Base-by-base conservation (phyloP, 163 green algal species). In the Trebouxiophyceae sp. region DNA sequence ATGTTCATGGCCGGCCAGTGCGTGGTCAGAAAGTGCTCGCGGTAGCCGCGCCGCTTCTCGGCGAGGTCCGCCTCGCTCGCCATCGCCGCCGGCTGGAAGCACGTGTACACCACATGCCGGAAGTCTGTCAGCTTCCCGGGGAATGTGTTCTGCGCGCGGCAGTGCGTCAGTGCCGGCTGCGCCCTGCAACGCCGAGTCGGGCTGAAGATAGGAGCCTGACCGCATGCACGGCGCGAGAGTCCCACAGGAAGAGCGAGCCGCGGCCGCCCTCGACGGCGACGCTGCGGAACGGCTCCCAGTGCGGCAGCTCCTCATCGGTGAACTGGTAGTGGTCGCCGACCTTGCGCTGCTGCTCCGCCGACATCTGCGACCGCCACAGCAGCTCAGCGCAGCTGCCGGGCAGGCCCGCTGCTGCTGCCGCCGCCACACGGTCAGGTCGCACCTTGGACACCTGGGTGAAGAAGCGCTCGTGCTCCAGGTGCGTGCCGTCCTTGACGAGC, bases 161-260 rank as follows among this genome's bases (percentile, higher is more conserved):
- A n/a, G n/a, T n/a, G n/a, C n/a, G n/a, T n/a, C n/a, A n/a, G 4
- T 2, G 27, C n/a, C 22, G 33, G n/a, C 5, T 19, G 20, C n/a
- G n/a, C 31, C 7, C 46, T 56, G 8, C 39, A 27, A n/a, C 58
- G 45, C 26, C 58, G 44, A 58, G 5, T 16, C 28, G 4, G 6
- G 54, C n/a, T n/a, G n/a, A n/a, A n/a, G n/a, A n/a, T n/a, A n/a
- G n/a, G n/a, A n/a, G n/a, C n/a, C 44, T 31, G 27, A 67, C 61
- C 44, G 45, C 28, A 29, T 76, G 69, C 27, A 56, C 63, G 23
- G 69, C 71, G 23, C 69, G 50, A 2, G 46, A 66, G 50, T 76
- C 69, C 69, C 69, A 76, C 28, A 76, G 57, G 29, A 76, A 71
- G 26, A 71, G 31, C 19, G 69, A 76, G 6, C 69, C 69, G 3